A percentile compares a stretch with the other conserved stretches of the same genome.
These are phyloP conservation scores for Chlamydomonas sphaeroides DNA, from an alignment of 139 green algal species.

Conservation along the genomic window DNA sequence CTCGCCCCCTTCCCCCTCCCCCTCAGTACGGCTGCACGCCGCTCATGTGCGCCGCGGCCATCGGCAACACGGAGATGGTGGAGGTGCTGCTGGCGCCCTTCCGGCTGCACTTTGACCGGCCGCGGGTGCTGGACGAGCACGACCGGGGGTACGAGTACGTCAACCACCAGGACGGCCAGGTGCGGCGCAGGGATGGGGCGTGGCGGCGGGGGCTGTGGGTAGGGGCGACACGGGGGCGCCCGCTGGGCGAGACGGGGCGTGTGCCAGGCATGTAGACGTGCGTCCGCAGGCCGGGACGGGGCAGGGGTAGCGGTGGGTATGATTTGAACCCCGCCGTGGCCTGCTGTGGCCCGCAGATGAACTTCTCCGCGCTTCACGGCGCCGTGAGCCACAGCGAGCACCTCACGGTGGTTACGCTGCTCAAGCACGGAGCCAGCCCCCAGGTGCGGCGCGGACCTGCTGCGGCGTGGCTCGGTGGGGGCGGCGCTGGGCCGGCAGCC, in stretches of 20 bases:
- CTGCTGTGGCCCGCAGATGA: neutral
- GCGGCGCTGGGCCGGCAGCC: too few relatives aligned
- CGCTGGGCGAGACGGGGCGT: too few relatives aligned
- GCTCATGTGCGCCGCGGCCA: constrained; percentile 16
- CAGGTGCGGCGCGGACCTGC: too few relatives aligned
- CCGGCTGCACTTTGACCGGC: too few relatives aligned
- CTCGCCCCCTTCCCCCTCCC: neutral
- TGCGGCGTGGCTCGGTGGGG: too few relatives aligned
- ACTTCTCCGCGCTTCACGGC: constrained; percentile 29
- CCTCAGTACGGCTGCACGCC: constrained; percentile 28
- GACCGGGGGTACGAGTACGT: constrained; percentile 1
- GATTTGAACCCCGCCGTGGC: too few relatives aligned
- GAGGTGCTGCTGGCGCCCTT: neutral
- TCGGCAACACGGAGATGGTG: constrained; percentile 17
- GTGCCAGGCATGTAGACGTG: too few relatives aligned
- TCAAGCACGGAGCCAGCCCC: constrained; percentile 14
- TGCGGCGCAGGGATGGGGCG: neutral
- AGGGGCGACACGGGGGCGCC: too few relatives aligned
- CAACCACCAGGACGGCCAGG: constrained; percentile 35
- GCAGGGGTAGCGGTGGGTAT: too few relatives aligned
- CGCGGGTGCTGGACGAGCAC: neutral
- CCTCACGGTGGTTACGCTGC: constrained; percentile 8
- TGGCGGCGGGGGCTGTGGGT: neutral
- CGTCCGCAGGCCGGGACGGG: too few relatives aligned
- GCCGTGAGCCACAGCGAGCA: neutral